Evolutionary conservation across 805 yeast species (phyloP), one percentile per base, ranked within the genome.

Genomic region (Lipomyces oligophaga): DNA sequence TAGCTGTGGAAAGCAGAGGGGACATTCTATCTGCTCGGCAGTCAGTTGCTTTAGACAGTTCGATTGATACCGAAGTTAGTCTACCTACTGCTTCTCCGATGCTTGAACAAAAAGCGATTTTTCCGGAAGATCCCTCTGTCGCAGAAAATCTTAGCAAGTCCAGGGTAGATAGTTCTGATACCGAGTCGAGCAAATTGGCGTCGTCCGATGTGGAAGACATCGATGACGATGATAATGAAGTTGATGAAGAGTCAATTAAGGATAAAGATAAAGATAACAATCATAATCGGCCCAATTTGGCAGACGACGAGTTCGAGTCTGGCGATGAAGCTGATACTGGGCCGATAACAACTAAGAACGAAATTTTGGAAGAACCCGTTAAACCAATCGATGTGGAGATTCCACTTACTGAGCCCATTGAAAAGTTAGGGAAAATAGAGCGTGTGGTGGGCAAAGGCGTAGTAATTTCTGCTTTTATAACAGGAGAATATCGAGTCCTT

Each of bases 401-500:
- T 19, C 75, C 74, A 0, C 74, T 69, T n/a, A 66, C 67, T 5
- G 80, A 87, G 1, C 80, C 83, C 0, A 75, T 89, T 11, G 85
- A 85, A 53, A 74, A 72, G 22, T 72, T 88, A 16, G 98, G 98
- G 2, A 70, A 68, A 5, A 69, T 90, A 5, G 73, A 75, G 7
- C 80, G 81, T 0, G 68, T 83, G 7, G 88, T 86, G 5, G 95
- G 87, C 34, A 74, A 72, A 43, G 81, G 83, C 47, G 76, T 84
- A 1, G 75, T 93, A 4, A 71, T 93, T 20, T 79, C 79, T 58
- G 93, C 95, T 0, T 67, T 67, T 11, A 65, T 73, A 1, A 85
- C 96, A 2, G 97, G 94, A 10, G 97, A 93, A 60, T 83, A 80
- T 61, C 70, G 89, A 34, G 83, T 88, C 2, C 70, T 90, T 28